Evolutionary conservation across 192 early-diverging fungal genomes (phyloP), one percentile per base, ranked within the genome.

Genomic region (Bifiguratus adelaidae): DNA sequence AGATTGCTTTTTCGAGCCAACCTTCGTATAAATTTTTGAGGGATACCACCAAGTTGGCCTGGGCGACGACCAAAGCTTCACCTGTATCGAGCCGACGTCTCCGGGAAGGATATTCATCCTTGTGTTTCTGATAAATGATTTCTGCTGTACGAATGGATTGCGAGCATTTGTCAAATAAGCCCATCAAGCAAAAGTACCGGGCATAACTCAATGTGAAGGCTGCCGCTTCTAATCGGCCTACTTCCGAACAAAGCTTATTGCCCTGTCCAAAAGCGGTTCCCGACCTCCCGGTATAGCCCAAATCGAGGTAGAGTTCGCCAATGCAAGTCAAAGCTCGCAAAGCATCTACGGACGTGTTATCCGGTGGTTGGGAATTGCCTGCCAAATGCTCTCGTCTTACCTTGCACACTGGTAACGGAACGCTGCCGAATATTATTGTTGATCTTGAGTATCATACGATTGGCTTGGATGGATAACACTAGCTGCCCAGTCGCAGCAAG

Each of bases 281-380:
- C 4, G 82, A 80, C 54, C 83, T 82, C 2, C 82, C 85, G 3
- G 83, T 78, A 56, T 90, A 87, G 7, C 87, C 87, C 7, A 90
- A 42, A 13, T 53, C 55, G 4, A 76, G 38, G 49, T 86, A 88
- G 1, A 63, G 66, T 12, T 62, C 43, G 11, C 70, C 75, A 23
- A 88, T 73, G 4, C 63, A 53, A 7, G 64, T 50, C 21, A 61
- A 76, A 6, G 64, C 60, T 25, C 48, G n/a, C 0, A 71, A 56
- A 8, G 66, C 53, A 27, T 74, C 74, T 82, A 58, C n/a, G n/a
- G n/a, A n/a, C n/a, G n/a, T n/a, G n/a, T n/a, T n/a, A n/a, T n/a
- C n/a, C n/a, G n/a, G n/a, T n/a, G n/a, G n/a, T n/a, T n/a, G n/a
- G n/a, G n/a, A n/a, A n/a, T n/a, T n/a, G n/a, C n/a, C n/a, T n/a